phyloP scores from a whole-genome alignment of 1,284 basidiomycete genomes.

The Apiotrichum sp. region DNA sequence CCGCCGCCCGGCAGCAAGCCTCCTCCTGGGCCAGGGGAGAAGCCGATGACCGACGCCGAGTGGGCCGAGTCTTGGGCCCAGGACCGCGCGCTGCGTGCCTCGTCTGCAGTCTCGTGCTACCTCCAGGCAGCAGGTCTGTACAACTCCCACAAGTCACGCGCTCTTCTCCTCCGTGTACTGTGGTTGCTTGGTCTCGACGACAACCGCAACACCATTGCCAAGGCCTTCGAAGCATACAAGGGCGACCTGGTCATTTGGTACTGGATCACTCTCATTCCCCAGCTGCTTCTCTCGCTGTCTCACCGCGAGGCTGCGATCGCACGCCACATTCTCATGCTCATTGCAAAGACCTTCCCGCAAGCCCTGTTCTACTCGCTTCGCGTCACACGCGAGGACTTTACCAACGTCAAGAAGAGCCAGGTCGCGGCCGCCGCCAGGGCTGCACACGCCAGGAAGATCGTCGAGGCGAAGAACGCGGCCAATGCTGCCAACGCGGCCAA shows the following conservation, averaged over 20 bases:
- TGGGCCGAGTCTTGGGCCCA: constrained; percentile 40
- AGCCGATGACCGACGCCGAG: constrained; percentile 58
- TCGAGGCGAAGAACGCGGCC: constrained; percentile 34
- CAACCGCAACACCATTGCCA: constrained; percentile 60
- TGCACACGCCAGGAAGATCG: constrained; percentile 21
- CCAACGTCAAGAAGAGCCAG: constrained; percentile 43
- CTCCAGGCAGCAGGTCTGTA: constrained; percentile 94
- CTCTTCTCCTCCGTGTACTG: constrained; percentile 81
- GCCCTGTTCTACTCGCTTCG: constrained; percentile 93
- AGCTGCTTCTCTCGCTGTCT: constrained; percentile 84
- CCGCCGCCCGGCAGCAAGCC: constrained; percentile 31
- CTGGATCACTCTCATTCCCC: constrained; percentile 97
- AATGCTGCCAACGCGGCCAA: constrained; percentile 40
- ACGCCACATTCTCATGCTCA: constrained; percentile 76
- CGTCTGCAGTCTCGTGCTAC: constrained; percentile 94
- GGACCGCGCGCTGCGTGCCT: constrained; percentile 61
- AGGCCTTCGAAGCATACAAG: constrained; percentile 92
- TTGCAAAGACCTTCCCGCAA: constrained; percentile 94
- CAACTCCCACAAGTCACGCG: constrained; percentile 90
- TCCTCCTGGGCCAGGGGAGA: constrained; percentile 53
- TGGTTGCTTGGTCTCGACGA: constrained; percentile 98
- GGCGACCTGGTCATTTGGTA: constrained; percentile 97
- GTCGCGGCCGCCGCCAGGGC: constrained; percentile 14
- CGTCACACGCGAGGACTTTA: constrained; percentile 84
- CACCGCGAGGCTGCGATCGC: constrained; percentile 92